Evolutionary conservation across 257 asterid species (phyloP).

Genomic region (Euphrasia confusa): DNA sequence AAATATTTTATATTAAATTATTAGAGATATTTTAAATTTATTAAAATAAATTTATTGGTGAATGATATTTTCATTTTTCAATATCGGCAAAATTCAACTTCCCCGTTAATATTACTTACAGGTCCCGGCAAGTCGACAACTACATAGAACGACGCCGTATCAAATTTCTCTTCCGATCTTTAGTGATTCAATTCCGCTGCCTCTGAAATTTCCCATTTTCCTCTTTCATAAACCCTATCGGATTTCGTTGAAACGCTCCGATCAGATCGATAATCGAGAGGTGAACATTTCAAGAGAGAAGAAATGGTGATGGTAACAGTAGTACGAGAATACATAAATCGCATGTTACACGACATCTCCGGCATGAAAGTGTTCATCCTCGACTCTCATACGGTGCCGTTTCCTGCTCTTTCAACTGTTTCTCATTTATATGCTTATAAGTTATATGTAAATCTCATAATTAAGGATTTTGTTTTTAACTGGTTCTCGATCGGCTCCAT

Average conservation of each 20-base stretch:
- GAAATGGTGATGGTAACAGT: constrained; percentile 65
- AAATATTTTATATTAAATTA: too few species aligned
- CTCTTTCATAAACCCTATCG: constrained; percentile 33
- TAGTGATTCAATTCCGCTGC: neutral
- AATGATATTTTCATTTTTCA: too few species aligned
- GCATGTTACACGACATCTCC: constrained; percentile 86
- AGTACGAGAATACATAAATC: constrained; percentile 79
- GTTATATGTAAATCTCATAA: neutral
- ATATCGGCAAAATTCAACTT: neutral
- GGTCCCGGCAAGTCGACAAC: neutral
- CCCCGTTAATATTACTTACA: neutral
- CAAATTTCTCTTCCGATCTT: neutral
- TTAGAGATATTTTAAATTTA: too few species aligned
- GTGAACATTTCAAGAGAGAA: constrained; percentile 5
- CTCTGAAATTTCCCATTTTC: constrained; percentile 16
- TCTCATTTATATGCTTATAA: neutral
- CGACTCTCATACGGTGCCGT: constrained; percentile 70
- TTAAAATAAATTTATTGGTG: too few species aligned
- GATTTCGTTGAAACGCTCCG: neutral
- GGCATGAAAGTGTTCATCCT: constrained; percentile 98
- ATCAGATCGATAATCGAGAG: constrained; percentile 28
- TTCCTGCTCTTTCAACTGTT: neutral
- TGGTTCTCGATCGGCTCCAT: constrained; percentile 10
- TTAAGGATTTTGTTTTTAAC: neutral
- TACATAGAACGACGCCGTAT: constrained; percentile 24